Conservation (phyloP, 176 grass and related monocot species). For the Thalia dealbata region DNA sequence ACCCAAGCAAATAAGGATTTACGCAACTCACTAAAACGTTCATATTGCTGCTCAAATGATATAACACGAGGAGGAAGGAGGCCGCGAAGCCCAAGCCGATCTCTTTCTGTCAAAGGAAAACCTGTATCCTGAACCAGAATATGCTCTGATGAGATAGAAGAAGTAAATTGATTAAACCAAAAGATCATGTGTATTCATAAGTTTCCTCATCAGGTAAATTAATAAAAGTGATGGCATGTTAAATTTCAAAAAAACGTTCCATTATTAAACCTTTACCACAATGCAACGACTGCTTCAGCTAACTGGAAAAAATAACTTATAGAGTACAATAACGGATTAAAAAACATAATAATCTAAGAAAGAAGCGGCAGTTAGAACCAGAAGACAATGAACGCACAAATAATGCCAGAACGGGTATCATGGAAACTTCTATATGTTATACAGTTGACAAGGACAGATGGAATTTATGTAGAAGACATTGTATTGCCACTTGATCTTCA, state of each 20-base stretch:
- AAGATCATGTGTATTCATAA: not conserved
- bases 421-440: too few species aligned
- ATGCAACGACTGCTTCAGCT: not conserved
- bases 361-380: not conserved
- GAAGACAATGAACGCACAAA: not conserved
- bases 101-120: slow-evolving; percentile 90
- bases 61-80: slow-evolving; percentile 92
- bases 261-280: not conserved
- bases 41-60: slow-evolving; percentile 93
- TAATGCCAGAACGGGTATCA: too few species aligned
- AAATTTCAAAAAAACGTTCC: not conserved
- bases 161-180: not conserved
- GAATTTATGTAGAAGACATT: not conserved
- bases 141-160: slow-evolving; percentile 1
- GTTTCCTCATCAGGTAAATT: not conserved
- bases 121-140: slow-evolving; percentile 65
- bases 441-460: not conserved
- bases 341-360: not conserved
- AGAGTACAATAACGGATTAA: not conserved
- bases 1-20: not conserved
- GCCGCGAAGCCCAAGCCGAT: slow-evolving; percentile 90
- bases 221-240: not conserved
- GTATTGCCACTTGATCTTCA: not conserved
- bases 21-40: slow-evolving; percentile 73
- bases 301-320: too few species aligned